These are phyloP conservation scores for Solanum chacoense DNA, from an alignment of 305 asterid genomes.

Conservation along the genomic window DNA sequence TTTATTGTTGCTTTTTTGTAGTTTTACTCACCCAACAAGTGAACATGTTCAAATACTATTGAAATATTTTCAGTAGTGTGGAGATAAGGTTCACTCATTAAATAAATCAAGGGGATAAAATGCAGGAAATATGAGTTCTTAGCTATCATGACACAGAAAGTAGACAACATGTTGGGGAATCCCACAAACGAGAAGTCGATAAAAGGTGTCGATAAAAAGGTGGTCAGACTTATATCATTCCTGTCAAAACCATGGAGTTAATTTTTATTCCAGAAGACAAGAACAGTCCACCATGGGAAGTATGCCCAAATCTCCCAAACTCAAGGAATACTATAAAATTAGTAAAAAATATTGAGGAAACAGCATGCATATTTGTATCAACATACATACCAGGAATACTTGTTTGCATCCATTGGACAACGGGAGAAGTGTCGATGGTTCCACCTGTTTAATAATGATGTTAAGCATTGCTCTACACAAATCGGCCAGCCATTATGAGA, in stretches of 20 bases:
- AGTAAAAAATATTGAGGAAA: not conserved
- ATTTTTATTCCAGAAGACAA: not conserved
- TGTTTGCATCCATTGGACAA: conserved; percentile 96
- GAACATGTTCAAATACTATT: not conserved
- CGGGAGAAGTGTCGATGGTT: conserved; percentile 88
- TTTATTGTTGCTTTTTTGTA: not conserved
- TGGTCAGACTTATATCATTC: not conserved
- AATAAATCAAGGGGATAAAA: not conserved
- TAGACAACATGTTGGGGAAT: not conserved
- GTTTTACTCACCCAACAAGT: not conserved
- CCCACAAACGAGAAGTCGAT: not conserved
- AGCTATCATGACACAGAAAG: not conserved
- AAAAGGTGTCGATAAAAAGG: not conserved
- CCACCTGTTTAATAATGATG: conserved; percentile 58
- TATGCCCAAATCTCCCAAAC: not conserved
- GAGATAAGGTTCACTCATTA: not conserved
- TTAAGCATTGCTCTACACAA: not conserved
- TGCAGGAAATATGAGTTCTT: not conserved
- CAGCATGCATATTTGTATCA: not conserved
- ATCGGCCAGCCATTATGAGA: not conserved
- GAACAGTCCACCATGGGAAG: not conserved
- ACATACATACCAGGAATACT: conserved; percentile 73
- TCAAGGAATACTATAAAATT: not conserved
- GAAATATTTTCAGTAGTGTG: not conserved
- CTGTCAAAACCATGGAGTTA: not conserved